These are phyloP conservation scores for Penicillium daleae DNA, from an alignment of 495 filamentous ascomycete genomes.

Conservation along the genomic window DNA sequence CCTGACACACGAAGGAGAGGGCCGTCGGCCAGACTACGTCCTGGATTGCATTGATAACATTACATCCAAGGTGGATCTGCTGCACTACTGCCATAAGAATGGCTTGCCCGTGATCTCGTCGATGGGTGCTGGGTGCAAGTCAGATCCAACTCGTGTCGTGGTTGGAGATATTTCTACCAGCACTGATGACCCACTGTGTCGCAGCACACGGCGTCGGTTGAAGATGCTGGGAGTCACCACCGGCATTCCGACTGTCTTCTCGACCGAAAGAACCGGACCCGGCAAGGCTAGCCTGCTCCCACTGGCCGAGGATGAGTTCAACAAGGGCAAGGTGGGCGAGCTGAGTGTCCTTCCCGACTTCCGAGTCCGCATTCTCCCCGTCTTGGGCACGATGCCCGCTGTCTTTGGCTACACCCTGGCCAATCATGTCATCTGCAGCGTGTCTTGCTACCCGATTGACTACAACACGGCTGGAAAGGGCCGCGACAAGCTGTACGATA, in stretches of 20 bases:
- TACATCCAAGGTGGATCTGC: constrained; percentile 88
- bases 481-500: constrained; percentile 88
- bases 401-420: constrained; percentile 90
- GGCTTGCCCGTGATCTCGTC: constrained; percentile 82
- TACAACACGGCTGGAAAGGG: constrained; percentile 75
- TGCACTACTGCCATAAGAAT: constrained; percentile 83
- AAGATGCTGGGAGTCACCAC: constrained; percentile 77
- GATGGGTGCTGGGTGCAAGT: constrained; percentile 98
- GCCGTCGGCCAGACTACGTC: constrained; percentile 77
- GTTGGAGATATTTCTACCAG: constrained; percentile 91
- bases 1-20: constrained; percentile 50
- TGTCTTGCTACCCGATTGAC: constrained; percentile 87
- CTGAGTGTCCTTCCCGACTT: constrained; percentile 90
- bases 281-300: constrained; percentile 91
- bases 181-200: constrained; percentile 87
- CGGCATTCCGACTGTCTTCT: constrained; percentile 91
- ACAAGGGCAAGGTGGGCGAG: constrained; percentile 85
- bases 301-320: constrained; percentile 83
- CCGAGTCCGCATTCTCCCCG: constrained; percentile 88
- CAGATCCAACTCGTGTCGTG: constrained; percentile 88
- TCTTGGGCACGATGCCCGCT: constrained; percentile 95
- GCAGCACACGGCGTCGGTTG: constrained; percentile 77
- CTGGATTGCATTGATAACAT: constrained; percentile 99
- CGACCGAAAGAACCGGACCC: constrained; percentile 85
- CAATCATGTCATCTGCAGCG: constrained; percentile 85